phyloP scores from a whole-genome alignment of 192 early-diverging fungal genomes.

The Ambispora gerdemannii region DNA sequence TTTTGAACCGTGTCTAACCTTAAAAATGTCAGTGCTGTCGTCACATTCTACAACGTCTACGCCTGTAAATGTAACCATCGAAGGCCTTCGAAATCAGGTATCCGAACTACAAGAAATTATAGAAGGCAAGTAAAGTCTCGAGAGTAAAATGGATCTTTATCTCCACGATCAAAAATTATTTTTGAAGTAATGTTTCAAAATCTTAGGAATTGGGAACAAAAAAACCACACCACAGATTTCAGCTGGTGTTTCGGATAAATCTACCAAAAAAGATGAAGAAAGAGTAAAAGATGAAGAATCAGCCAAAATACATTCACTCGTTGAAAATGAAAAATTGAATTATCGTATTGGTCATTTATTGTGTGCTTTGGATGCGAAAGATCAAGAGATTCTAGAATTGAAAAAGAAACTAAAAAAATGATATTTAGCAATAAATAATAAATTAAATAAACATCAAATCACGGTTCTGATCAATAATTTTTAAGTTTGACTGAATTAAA shows the following conservation, averaged over 20 bases:
- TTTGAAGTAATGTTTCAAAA: neutral
- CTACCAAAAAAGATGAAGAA: neutral
- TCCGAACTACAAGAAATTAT: neutral
- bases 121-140: neutral
- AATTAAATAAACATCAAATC: too few relatives aligned
- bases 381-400: neutral
- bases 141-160: neutral
- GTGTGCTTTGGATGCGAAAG: neutral
- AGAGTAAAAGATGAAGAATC: neutral
- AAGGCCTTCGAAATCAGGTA: neutral
- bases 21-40: too few relatives aligned
- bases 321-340: neutral
- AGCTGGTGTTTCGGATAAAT: neutral
- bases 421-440: too few relatives aligned
- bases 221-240: neutral
- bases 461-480: too few relatives aligned
- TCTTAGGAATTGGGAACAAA: neutral
- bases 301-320: neutral
- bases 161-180: neutral
- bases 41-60: too few relatives aligned
- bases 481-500: too few relatives aligned
- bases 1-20: too few relatives aligned
- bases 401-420: too few relatives aligned
- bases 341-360: neutral
- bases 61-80: neutral